Base-by-base conservation (phyloP, 768 basidiomycete genomes). In the Panaeolus papilionaceus region DNA sequence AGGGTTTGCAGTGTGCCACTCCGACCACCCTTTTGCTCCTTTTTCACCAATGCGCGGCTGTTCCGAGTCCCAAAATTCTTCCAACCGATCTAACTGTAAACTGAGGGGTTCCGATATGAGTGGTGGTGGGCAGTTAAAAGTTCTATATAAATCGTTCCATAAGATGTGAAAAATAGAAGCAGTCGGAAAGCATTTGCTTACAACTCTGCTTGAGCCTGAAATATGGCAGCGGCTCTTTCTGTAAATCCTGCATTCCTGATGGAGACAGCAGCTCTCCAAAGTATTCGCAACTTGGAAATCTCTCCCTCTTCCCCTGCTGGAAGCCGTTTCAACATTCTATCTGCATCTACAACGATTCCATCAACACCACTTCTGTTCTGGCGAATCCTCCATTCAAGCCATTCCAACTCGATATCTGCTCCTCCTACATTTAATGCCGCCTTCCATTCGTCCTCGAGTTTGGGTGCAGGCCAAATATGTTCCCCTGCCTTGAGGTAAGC, bases 21-120 rank as follows among this genome's bases (percentile, higher is more conserved):
- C 68, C 14, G 82, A 82, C 92, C 93, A 95, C 28, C 94, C 93
- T 66, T 76, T 80, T 9, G 93, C 86, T 64, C 81, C 79, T 0
- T 77, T 74, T 73, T 95, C 94, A 37, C 93, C 92, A 9, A 89
- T 75, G n/a, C 93, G 89, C n/a, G 89, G 88, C 10, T 78, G 80
- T 76, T 94, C 94, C 4, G 90, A 87, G 63, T 95, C 94, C 94
- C 94, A 95, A 74, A 92, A 95, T 63, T 88, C 87, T 78, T 94
- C 93, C 4, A 95, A 81, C 16, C 83, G 79, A 65, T 86, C 82
- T 3, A 94, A 78, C 63, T 84, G 85, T 4, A 70, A 73, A 23
- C 84, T 78, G 39, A 89, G 79, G 33, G 90, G 77, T 61, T 79
- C 69, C 51, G 75, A 76, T 44, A 73, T 71, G 1, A 91, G 72